These are phyloP conservation scores for Candida fluviatilis DNA, from an alignment of 805 yeast species.

Conservation along the genomic window DNA sequence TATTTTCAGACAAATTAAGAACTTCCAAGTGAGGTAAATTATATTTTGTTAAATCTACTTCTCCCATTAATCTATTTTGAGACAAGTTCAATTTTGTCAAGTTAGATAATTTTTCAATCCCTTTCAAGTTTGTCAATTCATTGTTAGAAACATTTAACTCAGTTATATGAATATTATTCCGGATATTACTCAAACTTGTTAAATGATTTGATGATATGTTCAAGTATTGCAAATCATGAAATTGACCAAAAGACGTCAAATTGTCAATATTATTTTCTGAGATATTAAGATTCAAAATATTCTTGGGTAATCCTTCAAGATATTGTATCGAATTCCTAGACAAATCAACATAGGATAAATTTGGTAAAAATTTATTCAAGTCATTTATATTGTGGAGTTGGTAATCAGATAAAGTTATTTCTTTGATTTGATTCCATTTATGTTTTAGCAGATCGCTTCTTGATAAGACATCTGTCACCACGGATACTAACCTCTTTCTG, in stretches of 20 bases:
- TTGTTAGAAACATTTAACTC: conserved; percentile 37
- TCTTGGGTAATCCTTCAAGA: conserved; percentile 43
- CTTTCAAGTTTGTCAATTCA: conserved; percentile 28
- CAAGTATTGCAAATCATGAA: conserved; percentile 39
- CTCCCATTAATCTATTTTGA: conserved; percentile 37
- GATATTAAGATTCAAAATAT: conserved; percentile 34
- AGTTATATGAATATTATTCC: conserved; percentile 38
- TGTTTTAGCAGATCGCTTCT: conserved; percentile 24
- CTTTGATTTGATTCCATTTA: conserved; percentile 40
- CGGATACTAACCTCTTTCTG: conserved; percentile 38
- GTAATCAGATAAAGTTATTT: conserved; percentile 30
- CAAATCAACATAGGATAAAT: conserved; percentile 34
- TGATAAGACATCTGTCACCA: conserved; percentile 41
- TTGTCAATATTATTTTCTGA: conserved; percentile 36
- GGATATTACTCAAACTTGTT: conserved; percentile 32
- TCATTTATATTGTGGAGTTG: conserved; percentile 40
- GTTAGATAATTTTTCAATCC: conserved; percentile 35
- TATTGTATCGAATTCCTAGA: conserved; percentile 40
- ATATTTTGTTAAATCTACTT: conserved; percentile 30
- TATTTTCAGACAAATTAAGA: conserved; percentile 40
- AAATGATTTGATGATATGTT: conserved; percentile 37
- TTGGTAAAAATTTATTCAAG: conserved; percentile 42
- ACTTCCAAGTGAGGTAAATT: conserved; percentile 40
- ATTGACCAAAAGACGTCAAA: conserved; percentile 37
- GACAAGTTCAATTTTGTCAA: conserved; percentile 39